Percentiles rank a stretch among this genome's conserved stretches.
Conservation (phyloP, 768 basidiomycete species). For the Boletus subparvulus region DNA sequence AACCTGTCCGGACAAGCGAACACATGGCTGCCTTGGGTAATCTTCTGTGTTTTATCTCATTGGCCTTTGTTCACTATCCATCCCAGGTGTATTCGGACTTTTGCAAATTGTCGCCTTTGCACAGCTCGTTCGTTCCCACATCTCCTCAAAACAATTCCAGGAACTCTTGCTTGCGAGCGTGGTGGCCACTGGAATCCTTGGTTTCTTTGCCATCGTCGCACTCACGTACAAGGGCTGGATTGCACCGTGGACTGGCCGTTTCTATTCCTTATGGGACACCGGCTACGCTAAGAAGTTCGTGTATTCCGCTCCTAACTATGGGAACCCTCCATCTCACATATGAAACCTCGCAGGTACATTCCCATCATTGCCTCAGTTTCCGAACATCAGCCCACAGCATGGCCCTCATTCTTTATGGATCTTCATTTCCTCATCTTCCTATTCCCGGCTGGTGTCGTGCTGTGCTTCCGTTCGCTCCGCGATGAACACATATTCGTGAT, state of each 20-base stretch:
- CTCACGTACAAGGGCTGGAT: slow-evolving; percentile 94
- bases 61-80: slow-evolving; percentile 5
- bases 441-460: slow-evolving; percentile 93
- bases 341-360: slow-evolving; percentile 61
- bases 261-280: slow-evolving; percentile 99
- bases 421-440: slow-evolving; percentile 96
- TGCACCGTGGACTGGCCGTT: slow-evolving; percentile 99
- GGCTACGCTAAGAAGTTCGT: slow-evolving; percentile 95
- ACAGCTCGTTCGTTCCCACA: slow-evolving; percentile 82
- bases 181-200: slow-evolving; percentile 67
- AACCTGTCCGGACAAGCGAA: slow-evolving; percentile 95
- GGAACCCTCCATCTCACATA: not conserved
- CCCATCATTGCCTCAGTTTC: slow-evolving; percentile 99
- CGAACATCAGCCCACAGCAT: slow-evolving; percentile 98
- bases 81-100: slow-evolving; percentile 87
- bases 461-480: slow-evolving; percentile 91
- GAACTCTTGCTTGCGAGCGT: slow-evolving; percentile 70
- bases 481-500: slow-evolving; percentile 99
- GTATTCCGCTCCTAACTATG: not conserved
- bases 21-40: slow-evolving; percentile 97
- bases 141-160: slow-evolving; percentile 92
- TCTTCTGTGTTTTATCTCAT: not conserved
- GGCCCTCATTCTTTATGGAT: slow-evolving; percentile 99
- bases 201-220: slow-evolving; percentile 67
- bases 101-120: slow-evolving; percentile 95